phyloP scores from a whole-genome alignment of 2,329 filamentous ascomycete species.

The Corinectria fuckeliana region DNA sequence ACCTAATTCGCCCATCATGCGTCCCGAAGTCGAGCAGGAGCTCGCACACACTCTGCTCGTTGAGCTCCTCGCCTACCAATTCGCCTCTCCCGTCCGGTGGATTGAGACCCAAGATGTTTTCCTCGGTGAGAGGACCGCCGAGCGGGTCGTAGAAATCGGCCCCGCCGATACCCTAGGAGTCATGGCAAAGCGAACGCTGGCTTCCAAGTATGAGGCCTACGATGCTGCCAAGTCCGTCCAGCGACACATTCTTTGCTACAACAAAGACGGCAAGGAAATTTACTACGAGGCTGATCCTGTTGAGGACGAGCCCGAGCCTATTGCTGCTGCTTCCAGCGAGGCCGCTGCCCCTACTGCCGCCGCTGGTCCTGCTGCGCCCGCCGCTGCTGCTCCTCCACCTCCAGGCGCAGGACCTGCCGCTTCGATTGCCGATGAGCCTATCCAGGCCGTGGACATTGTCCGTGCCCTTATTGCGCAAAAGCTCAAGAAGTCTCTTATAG shows the following conservation, averaged over 20 bases:
- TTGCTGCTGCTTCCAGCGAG: conserved; percentile 55
- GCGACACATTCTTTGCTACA: conserved; percentile 98
- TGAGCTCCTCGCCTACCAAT: conserved; percentile 98
- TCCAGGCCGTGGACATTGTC: conserved; percentile 88
- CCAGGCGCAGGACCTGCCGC: conserved; percentile 85
- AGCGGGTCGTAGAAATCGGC: conserved; percentile 97
- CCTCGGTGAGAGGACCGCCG: conserved; percentile 91
- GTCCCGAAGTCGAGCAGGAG: conserved; percentile 99
- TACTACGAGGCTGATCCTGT: conserved; percentile 98
- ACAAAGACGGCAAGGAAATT: conserved; percentile 98
- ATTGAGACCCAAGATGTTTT: conserved; percentile 99
- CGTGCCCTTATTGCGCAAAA: conserved; percentile 93
- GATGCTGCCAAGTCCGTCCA: conserved; percentile 96
- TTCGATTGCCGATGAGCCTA: conserved; percentile 83
- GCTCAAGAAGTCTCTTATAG: conserved; percentile 89
- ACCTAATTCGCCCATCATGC: conserved; percentile 68
- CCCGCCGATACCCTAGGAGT: conserved; percentile 95
- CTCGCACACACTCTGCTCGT: conserved; percentile 97
- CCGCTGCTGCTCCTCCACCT: conserved; percentile 64
- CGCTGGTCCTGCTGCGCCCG: conserved; percentile 59
- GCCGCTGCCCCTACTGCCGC: conserved; percentile 60
- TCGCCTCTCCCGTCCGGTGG: conserved; percentile 98
- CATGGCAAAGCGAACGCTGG: conserved; percentile 95
- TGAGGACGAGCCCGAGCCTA: conserved; percentile 82
- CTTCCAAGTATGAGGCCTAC: conserved; percentile 98